Base-by-base conservation (phyloP, 192 early-diverging fungal genomes). In the Rhizoclosmatium globosum region DNA sequence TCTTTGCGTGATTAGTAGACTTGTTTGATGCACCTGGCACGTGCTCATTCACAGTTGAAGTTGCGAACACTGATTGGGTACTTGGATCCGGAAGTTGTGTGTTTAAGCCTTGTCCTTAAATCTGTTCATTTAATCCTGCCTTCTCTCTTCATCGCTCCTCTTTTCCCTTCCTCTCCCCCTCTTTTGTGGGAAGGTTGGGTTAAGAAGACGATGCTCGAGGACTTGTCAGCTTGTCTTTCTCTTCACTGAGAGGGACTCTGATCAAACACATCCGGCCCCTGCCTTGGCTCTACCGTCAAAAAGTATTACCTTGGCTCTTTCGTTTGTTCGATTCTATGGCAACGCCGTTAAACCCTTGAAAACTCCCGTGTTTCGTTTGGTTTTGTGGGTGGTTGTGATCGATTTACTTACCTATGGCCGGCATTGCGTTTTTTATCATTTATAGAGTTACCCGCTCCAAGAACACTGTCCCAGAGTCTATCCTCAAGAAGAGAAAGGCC, bases 401-500 rank as follows among this genome's bases (percentile, higher is more conserved):
- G 31, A 31, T 31, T 62, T 62, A 39, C 60, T 62, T 23, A 62
- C 60, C 53, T 56, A 31, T 31, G 53, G 60, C 60, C 21, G 60
- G 60, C 9, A 19, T 62, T 62, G 21, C 6, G 23, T 62, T 62
- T 21, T n/a, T 39, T 23, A 19, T 7, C 60, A 19, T 7, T 21
- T 21, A 7, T 62, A 62, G 60, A 62, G 9, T 6, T 41, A 21
- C 70, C 56, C 68, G 64, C 43, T 45, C 72, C 65, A 79, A 84
- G 80, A 84, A 71, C 50, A 83, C 79, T 77, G 89, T 90, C 74
- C 90, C 90, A 64, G 90, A 91, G 82, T 88, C 90, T 61, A 81
- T 91, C 77, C 81, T 91, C 59, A 90, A 90, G 84, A 91, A 91
- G 88, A 84, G 89, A 77, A 91, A 91, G 86, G 78, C 88, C 68